Evolutionary conservation across 805 yeast genomes (phyloP), one percentile per base, ranked within the genome.

Genomic region (Myxozyma geophila): DNA sequence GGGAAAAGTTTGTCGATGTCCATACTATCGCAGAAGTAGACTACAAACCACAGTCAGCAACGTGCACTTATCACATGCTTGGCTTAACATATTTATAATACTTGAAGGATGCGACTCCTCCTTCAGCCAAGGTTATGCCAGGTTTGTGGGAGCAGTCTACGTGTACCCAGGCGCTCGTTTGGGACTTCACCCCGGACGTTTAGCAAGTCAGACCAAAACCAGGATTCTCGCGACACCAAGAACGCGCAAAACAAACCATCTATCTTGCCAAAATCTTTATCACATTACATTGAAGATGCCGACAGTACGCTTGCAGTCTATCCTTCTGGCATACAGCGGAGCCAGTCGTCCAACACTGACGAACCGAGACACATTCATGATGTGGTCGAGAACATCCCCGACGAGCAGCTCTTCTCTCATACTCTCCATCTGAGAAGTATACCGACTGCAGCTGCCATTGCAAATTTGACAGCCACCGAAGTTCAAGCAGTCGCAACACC

Each of bases 391-490:
- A 15, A 46, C 10, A 21, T 46, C 2, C 50, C 50, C 8, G 59
- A 56, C 52, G 54, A 56, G 15, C 17, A 40, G 33, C 47, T 56
- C 35, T 56, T 41, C 54, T 47, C 47, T 9, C 59, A 56, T 39
- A 47, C 41, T 21, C 21, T 57, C 17, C 52, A 50, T 28, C 48
- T 57, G 19, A 44, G 37, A 6, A 17, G 41, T 9, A 12, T 57
- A 40, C 60, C 60, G 19, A 50, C 56, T 7, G 17, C 47, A 15
- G 28, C 44, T 5, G 56, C 46, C 2, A 15, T 52, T 13, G 15
- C 47, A 13, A 17, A 17, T 3, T n/a, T 43, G 21, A 43, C 47
- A 2, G 47, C 19, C 2, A 8, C 21, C 10, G 47, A 43, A 43
- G 47, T 2, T 43, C 47, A 17, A 13, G 21, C 41, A 10, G 35